Conservation (phyloP, 2,329 filamentous ascomycete genomes). For the Ophiostoma montium region DNA sequence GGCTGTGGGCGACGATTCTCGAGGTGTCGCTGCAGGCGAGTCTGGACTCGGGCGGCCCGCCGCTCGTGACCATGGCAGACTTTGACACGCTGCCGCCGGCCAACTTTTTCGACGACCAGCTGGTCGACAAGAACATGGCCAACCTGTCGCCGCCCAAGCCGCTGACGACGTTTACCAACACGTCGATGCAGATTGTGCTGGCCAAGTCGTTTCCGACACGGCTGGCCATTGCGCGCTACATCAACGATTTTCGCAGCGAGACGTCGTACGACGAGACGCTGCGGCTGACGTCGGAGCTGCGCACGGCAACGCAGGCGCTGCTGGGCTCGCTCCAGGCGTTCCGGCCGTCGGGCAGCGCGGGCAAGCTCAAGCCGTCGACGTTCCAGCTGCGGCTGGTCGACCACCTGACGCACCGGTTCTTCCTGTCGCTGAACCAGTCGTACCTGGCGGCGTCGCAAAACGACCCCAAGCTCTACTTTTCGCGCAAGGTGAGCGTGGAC, state of each 20-base stretch:
- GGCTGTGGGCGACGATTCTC: constrained; percentile 23
- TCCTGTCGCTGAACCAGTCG: constrained; percentile 40
- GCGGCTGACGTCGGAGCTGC: constrained; percentile 30
- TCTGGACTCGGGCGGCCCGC: constrained; percentile 30
- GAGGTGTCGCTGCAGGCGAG: constrained; percentile 33
- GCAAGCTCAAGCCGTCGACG: constrained; percentile 13
- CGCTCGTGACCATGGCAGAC: constrained; percentile 28
- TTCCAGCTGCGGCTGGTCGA: constrained; percentile 31
- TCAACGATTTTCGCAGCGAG: constrained; percentile 31
- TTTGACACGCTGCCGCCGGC: constrained; percentile 34
- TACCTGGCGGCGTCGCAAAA: constrained; percentile 29
- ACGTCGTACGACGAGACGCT: constrained; percentile 34
- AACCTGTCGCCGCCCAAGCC: constrained; percentile 19
- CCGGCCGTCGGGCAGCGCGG: constrained; percentile 6
- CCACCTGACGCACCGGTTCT: constrained; percentile 30
- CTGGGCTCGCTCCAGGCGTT: constrained; percentile 19
- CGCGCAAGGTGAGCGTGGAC: constrained; percentile 35
- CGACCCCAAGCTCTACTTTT: constrained; percentile 37
- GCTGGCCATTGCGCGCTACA: constrained; percentile 27
- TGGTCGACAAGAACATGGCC: constrained; percentile 17
- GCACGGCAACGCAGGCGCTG: constrained; percentile 24
- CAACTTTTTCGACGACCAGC: constrained; percentile 36
- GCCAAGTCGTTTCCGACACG: constrained; percentile 29
- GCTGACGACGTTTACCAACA: constrained; percentile 26
- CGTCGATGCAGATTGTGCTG: constrained; percentile 34